Evolutionary conservation across 495 filamentous ascomycete species (phyloP), one percentile per base, ranked within the genome.

Genomic region (Podospora tetraspora): DNA sequence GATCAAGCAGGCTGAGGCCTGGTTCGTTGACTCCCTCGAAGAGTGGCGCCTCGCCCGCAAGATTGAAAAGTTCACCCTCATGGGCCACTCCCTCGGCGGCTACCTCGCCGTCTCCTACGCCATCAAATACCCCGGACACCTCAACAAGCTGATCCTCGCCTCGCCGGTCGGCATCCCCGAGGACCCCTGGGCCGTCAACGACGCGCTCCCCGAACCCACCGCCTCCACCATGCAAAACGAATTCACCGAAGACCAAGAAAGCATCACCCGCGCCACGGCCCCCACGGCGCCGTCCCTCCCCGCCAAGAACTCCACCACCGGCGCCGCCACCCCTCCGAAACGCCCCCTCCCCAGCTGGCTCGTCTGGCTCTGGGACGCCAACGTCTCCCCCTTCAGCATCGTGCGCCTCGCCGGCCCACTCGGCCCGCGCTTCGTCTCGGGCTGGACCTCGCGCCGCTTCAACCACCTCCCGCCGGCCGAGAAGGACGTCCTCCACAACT

Each of bases 81-180:
- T 98, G 13, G 95, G 94, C 57, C 95, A 99, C 80, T 95, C 91
- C 62, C 80, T 99, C 29, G 95, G 95, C 60, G 95, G 95, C 24
- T 99, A 99, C 75, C 88, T 99, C 78, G 91, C 93, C 3, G 91
- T 96, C 0, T 92, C 93, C 13, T 99, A 99, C 77, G 92, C 95
- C 0, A 85, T 99, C 63, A 98, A 98, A 76, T 99, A 98, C 74
- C 94, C 94, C 3, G 93, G 93, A 19, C 91, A 88, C 61, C 79
- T 98, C 32, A 96, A 99, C 77, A 98, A 98, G 80, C 88, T 99
- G 62, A 95, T 99, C 68, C 84, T 99, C 30, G 95, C 92, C 1
- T 96, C 92, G 4, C 95, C 95, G 0, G 96, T 96, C 57, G 95
- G 95, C 22, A 90, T 99, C 37, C 96, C 96, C 21, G 94, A 97